Percentiles rank a stretch among this genome's conserved stretches.
Conservation (phyloP, 257 asterid species). For the Plectranthus barbatus region DNA sequence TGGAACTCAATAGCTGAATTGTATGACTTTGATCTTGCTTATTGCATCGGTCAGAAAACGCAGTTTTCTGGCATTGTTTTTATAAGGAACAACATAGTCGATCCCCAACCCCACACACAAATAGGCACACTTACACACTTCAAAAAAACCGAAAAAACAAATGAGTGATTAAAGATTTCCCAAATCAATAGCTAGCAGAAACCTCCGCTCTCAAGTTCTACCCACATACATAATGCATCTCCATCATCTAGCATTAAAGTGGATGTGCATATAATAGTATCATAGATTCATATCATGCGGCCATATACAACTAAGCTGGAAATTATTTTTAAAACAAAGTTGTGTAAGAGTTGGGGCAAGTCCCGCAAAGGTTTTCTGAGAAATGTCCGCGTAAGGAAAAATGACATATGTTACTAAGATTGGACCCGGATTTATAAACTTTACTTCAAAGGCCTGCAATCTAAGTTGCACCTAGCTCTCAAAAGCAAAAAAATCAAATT, state of each 20-base stretch:
- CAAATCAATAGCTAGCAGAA: constrained; percentile 3
- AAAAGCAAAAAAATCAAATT: no score
- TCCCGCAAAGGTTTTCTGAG: neutral
- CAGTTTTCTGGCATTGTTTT: no score
- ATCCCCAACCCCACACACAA: neutral
- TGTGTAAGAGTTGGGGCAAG: neutral
- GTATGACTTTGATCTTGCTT: no score
- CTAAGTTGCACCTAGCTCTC: neutral
- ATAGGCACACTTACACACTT: no score
- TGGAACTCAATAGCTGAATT: no score
- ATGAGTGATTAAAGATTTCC: neutral
- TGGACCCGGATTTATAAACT: no score
- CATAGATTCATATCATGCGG: neutral
- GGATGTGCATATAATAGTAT: neutral
- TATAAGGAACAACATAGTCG: neutral
- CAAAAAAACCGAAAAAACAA: neutral
- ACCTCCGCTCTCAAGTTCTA: neutral
- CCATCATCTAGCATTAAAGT: neutral
- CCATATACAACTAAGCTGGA: neutral
- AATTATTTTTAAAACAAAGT: neutral
- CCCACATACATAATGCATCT: neutral
- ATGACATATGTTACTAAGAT: neutral
- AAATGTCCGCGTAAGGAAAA: neutral
- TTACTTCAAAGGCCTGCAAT: no score
- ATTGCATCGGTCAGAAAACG: no score